Percentiles rank a stretch among this genome's conserved stretches.
phyloP scores from a whole-genome alignment of 371 early-diverging fungal genomes.

The Mucor saturninus region DNA sequence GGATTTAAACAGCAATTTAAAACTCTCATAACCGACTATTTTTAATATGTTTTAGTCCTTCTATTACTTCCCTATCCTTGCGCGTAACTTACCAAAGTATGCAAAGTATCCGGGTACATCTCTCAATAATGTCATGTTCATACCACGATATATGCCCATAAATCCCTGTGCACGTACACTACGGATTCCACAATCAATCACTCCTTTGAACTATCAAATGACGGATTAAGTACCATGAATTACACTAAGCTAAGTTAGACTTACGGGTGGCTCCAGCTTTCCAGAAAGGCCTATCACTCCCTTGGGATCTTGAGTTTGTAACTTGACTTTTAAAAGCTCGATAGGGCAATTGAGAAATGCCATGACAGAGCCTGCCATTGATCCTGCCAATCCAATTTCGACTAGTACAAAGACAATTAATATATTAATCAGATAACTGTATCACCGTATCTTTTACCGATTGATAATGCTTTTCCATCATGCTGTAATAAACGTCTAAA shows the following conservation, averaged over 20 bases:
- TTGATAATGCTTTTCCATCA: conserved; percentile 47
- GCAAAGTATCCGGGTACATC: conserved; percentile 83
- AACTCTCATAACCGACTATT: conserved; percentile 67
- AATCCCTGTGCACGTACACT: conserved; percentile 71
- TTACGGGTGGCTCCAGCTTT: conserved; percentile 51
- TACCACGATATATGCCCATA: conserved; percentile 79
- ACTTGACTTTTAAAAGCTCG: conserved; percentile 82
- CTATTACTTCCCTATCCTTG: too few relatives aligned
- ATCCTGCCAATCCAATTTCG: conserved; percentile 75
- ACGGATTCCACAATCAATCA: conserved; percentile 75
- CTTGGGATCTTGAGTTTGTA: conserved; percentile 73
- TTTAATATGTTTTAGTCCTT: too few relatives aligned
- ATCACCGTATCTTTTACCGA: conserved; percentile 24
- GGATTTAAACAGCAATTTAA: conserved; percentile 59
- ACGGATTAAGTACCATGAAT: background rate
- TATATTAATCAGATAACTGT: too few relatives aligned
- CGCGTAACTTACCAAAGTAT: conserved; percentile 70
- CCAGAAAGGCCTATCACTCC: conserved; percentile 43
- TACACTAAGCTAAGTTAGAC: conserved; percentile 15
- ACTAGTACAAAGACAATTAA: conserved; percentile 21
- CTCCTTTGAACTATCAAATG: conserved; percentile 63
- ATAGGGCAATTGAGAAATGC: conserved; percentile 85
- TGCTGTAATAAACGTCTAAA: conserved; percentile 69
- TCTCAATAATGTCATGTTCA: conserved; percentile 76
- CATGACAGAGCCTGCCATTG: conserved; percentile 81